Percentiles rank a stretch among this genome's conserved stretches.
Conservation (phyloP, 805 yeast species). For the Komagataella pseudopastoris region DNA sequence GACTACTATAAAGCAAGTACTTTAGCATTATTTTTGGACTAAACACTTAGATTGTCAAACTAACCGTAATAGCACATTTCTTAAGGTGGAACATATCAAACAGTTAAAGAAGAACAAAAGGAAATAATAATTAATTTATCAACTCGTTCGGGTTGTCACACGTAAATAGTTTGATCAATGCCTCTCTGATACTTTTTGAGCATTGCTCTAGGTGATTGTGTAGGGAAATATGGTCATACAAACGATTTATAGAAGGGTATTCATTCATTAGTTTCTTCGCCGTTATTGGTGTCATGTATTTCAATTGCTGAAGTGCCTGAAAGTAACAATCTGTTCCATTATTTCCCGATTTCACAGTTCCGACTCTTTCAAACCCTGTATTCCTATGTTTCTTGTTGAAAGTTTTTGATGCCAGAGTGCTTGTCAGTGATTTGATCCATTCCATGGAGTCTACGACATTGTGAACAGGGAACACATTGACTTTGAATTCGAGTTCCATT, state of each 20-base stretch:
- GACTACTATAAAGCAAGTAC: conserved; percentile 31
- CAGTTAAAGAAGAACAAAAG: conserved; percentile 6
- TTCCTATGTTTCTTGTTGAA: conserved; percentile 46
- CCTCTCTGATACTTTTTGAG: not conserved
- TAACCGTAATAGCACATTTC: conserved; percentile 15
- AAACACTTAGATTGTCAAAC: conserved; percentile 1
- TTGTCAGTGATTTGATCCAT: conserved; percentile 45
- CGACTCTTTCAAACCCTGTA: conserved; percentile 39
- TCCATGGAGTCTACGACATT: conserved; percentile 29
- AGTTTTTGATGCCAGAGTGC: conserved; percentile 36
- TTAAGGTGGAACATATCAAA: conserved; percentile 21
- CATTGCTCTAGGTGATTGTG: not conserved
- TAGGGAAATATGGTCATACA: not conserved
- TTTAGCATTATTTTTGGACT: conserved; percentile 1
- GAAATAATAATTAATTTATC: conserved; percentile 3
- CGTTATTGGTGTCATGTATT: conserved; percentile 38
- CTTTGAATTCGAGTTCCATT: conserved; percentile 30
- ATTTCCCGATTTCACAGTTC: conserved; percentile 39
- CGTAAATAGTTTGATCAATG: conserved; percentile 13
- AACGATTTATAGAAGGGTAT: conserved; percentile 23
- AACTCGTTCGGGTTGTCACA: conserved; percentile 36
- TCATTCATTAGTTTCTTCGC: conserved; percentile 29
- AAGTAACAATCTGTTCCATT: conserved; percentile 30
- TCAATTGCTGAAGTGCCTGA: conserved; percentile 41
- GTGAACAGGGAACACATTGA: conserved; percentile 37